Conservation (phyloP, 2,329 filamentous ascomycete species). For the Colletotrichum plurivorum region DNA sequence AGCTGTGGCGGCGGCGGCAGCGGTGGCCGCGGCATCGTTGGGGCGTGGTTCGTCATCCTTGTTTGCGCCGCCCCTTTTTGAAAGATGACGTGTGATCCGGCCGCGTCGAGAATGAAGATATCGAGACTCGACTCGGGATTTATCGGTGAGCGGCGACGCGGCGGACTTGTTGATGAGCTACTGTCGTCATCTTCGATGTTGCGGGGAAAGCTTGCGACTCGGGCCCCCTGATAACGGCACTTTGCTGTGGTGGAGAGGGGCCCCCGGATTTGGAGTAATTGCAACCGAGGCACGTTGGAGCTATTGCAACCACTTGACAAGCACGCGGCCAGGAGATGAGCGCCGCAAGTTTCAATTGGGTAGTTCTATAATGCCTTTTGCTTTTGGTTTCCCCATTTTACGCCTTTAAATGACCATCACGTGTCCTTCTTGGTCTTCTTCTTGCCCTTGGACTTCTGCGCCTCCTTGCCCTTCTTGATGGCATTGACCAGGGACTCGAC, state of each 20-base stretch:
- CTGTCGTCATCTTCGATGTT: slow-evolving; percentile 38
- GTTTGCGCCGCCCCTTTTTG: background rate
- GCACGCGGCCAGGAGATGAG: background rate
- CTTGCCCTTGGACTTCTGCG: slow-evolving; percentile 45
- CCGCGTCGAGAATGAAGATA: background rate
- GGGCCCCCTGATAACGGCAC: background rate
- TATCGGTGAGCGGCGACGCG: background rate
- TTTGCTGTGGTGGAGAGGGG: slow-evolving; percentile 13
- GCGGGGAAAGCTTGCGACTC: slow-evolving; percentile 31
- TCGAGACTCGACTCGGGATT: background rate
- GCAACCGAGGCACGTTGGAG: slow-evolving; percentile 14
- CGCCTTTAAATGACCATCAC: background rate
- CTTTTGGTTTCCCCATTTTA: background rate
- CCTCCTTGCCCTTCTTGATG: slow-evolving; percentile 55
- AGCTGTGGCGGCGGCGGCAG: slow-evolving; percentile 26
- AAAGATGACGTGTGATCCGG: background rate
- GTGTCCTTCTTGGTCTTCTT: slow-evolving; percentile 49
- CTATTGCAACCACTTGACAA: background rate
- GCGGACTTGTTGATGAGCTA: background rate
- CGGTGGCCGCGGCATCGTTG: background rate
- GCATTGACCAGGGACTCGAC: slow-evolving; percentile 57
- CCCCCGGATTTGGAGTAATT: slow-evolving; percentile 13
- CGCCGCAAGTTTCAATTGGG: background rate
- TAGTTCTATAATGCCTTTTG: slow-evolving; percentile 8
- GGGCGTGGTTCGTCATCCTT: slow-evolving; percentile 26